Conservation (phyloP, 23 red algal species). For the Chondrus crispus region DNA sequence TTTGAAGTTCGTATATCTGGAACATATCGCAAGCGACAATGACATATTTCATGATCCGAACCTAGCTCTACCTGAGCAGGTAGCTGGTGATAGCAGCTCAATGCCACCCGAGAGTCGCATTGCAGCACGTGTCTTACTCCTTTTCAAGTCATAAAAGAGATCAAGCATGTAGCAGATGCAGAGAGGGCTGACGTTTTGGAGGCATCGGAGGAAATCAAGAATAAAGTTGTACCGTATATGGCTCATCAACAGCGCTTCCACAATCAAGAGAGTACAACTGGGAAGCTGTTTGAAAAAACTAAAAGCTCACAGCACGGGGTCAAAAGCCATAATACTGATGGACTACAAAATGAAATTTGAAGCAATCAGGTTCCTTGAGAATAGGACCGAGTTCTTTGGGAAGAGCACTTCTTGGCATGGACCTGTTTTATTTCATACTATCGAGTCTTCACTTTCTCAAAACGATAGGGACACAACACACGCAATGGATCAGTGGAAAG, state of each 20-base stretch:
- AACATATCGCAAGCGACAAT: not conserved
- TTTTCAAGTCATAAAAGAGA: not conserved
- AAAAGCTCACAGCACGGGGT: not conserved
- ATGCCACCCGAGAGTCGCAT: not conserved
- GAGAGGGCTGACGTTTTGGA: not conserved
- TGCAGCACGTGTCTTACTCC: not conserved
- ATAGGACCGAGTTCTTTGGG: not conserved
- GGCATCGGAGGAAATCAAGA: not conserved
- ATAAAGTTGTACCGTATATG: not conserved
- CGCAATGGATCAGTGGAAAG: not conserved
- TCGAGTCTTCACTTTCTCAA: not conserved
- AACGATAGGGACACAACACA: not conserved
- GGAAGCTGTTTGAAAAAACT: not conserved
- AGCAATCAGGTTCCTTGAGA: not conserved
- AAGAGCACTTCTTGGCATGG: slow-evolving; percentile 11
- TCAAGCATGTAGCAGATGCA: not conserved
- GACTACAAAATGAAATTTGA: slow-evolving; percentile 35
- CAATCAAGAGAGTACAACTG: not conserved
- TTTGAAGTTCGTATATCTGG: not conserved
- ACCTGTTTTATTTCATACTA: not conserved
- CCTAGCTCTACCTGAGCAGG: not conserved
- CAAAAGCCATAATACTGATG: not conserved
- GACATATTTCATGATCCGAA: not conserved
- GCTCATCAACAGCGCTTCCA: not conserved
- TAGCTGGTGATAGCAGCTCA: not conserved